Evolutionary conservation across 306 rosid genomes (phyloP), one percentile per base, ranked within the genome.

Genomic region (Quercus alba): DNA sequence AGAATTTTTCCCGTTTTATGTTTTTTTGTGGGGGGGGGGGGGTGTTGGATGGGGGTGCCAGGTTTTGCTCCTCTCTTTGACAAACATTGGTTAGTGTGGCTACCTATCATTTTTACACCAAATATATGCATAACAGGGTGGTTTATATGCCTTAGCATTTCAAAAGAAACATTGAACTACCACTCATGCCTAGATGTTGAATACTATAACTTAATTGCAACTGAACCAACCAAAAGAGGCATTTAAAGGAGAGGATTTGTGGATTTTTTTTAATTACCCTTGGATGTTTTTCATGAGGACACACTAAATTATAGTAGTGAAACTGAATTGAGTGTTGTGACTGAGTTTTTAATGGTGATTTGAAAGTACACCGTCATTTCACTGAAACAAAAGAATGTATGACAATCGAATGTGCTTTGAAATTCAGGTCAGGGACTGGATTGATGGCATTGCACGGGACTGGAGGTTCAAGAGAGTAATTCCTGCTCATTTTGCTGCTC

Each of bases 401-500:
- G 41, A 54, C 19, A 57, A 38, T 72, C 63, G 51, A 49, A 70
- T 38, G 20, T 25, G 70, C 73, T n/a, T n/a, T 52, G 74, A 23
- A 75, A 82, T 66, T 77, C 87, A 95, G 97, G 99, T 95, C 20
- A 84, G 93, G 86, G 98, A 95, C 64, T 95, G 99, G 99, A 93
- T 93, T 58, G 93, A 91, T 77, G 75, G 97, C 68, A 93, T 95
- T 35, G 81, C 81, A 0, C 77, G 68, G 80, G 96, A 95, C 79
- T 93, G 97, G 98, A 95, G 76, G 78, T 95, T 95, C 89, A 89
- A 82, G 92, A 90, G 97, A 82, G 91, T 93, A 25, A 91, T 93
- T 82, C 98, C 97, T 26, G 97, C 97, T 70, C 99, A 93, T 82
- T 93, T 95, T 83, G 88, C 94, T 10, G 99, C 88, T 72, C 98